Evolutionary conservation across 1,139 yeast genomes (phyloP).

Genomic region (Wickerhamomyces sp.): DNA sequence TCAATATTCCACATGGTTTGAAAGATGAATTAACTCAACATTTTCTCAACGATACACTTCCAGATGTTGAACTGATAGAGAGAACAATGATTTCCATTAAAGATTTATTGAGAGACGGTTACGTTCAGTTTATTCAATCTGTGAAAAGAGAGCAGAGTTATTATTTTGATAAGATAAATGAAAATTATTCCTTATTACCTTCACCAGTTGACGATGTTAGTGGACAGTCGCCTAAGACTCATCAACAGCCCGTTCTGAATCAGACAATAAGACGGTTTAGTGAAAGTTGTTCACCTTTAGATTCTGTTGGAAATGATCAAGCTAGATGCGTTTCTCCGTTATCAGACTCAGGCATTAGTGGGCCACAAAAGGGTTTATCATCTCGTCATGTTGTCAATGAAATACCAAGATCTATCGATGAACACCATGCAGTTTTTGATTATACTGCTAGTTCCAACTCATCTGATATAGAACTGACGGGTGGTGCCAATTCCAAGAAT

Average conservation of each 20-base stretch:
- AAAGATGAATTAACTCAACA: constrained; percentile 10
- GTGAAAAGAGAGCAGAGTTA: constrained; percentile 9
- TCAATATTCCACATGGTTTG: constrained; percentile 23
- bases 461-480: not conserved
- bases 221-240: not conserved
- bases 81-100: constrained; percentile 18
- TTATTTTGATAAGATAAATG: constrained; percentile 8
- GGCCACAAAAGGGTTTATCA: not conserved
- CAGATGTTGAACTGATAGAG: constrained; percentile 13
- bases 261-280: constrained; percentile 10
- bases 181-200: constrained; percentile 15
- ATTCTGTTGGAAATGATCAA: constrained; percentile 5
- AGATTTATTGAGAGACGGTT: constrained; percentile 21
- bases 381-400: not conserved
- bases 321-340: constrained; percentile 17
- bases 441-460: not conserved
- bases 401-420: constrained; percentile 3
- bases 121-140: constrained; percentile 19
- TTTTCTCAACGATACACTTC: constrained; percentile 11
- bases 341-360: constrained; percentile 5
- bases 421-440: not conserved
- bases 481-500: not conserved
- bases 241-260: not conserved
- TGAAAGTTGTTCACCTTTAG: constrained; percentile 20
- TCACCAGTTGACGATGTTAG: constrained; percentile 13